Percentiles rank a stretch among this genome's conserved stretches.
Evolutionary conservation across 2,329 filamentous ascomycete species (phyloP).

Genomic region (Pseudocercospora eumusae): DNA sequence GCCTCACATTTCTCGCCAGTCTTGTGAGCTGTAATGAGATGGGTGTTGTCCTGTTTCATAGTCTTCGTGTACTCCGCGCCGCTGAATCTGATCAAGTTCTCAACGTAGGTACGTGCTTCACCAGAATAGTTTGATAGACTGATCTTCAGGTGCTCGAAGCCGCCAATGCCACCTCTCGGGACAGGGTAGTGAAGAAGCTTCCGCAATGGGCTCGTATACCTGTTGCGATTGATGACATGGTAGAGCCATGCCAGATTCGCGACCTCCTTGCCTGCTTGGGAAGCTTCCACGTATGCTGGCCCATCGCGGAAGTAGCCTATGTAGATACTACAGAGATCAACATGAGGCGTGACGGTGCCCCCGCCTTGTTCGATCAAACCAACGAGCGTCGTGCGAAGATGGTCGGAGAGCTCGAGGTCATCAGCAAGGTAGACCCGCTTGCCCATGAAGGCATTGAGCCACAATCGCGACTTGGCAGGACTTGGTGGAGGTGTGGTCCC

Average conservation of each 20-base stretch:
- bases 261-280: constrained; percentile 75
- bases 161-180: constrained; percentile 72
- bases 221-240: constrained; percentile 82
- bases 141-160: constrained; percentile 74
- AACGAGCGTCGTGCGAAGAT: constrained; percentile 66
- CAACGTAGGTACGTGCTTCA: constrained; percentile 87
- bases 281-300: constrained; percentile 72
- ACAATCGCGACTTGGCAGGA: constrained; percentile 49
- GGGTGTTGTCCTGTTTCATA: constrained; percentile 92
- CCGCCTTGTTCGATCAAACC: constrained; percentile 71
- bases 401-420: constrained; percentile 70
- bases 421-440: constrained; percentile 75
- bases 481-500: constrained; percentile 44
- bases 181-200: constrained; percentile 89
- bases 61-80: constrained; percentile 92
- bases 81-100: constrained; percentile 81
- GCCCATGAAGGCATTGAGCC: constrained; percentile 72
- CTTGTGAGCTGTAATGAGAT: constrained; percentile 87
- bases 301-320: constrained; percentile 87
- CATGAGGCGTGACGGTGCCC: constrained; percentile 65
- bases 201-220: constrained; percentile 81
- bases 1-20: constrained; percentile 92
- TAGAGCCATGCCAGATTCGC: constrained; percentile 95
- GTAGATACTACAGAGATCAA: constrained; percentile 76
- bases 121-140: constrained; percentile 96